Conservation (phyloP, 106 monocot genomes). For the Dendrobium huoshanense region DNA sequence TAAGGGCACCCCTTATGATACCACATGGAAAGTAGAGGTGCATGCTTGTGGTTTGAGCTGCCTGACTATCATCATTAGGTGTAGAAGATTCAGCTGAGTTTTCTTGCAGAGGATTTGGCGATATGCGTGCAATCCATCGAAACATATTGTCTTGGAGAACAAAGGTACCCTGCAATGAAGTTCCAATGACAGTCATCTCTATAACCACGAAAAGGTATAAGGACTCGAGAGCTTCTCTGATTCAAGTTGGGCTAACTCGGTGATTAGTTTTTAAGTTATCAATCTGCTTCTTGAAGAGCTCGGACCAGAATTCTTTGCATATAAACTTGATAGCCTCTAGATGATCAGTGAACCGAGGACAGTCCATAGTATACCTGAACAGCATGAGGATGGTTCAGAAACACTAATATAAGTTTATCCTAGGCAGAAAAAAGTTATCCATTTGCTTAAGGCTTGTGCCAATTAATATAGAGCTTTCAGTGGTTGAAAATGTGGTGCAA, state of each 20-base stretch:
- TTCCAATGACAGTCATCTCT: not conserved
- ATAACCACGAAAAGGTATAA: not conserved
- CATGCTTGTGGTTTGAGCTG: constrained; percentile 60
- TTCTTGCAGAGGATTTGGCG: constrained; percentile 43
- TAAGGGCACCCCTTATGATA: constrained; percentile 89
- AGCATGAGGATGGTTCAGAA: not conserved
- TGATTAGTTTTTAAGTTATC: constrained; percentile 98
- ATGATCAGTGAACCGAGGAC: constrained; percentile 85
- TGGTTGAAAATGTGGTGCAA: not conserved
- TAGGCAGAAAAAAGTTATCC: not conserved
- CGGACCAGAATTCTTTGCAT: constrained; percentile 97
- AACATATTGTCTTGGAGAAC: constrained; percentile 94
- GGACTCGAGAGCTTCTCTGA: not conserved
- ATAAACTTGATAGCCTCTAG: constrained; percentile 96
- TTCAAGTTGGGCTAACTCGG: constrained; percentile 33
- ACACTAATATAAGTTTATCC: not conserved
- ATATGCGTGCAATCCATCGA: constrained; percentile 78
- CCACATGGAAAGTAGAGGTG: constrained; percentile 92
- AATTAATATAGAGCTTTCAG: not conserved
- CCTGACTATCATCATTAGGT: constrained; percentile 27
- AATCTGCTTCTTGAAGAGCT: constrained; percentile 95
- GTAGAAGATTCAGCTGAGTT: constrained; percentile 26
- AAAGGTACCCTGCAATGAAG: constrained; percentile 66
- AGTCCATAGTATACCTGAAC: constrained; percentile 86
- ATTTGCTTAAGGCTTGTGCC: not conserved